These are phyloP conservation scores for Leptographium procerum DNA, from an alignment of 2,329 filamentous ascomycete genomes.

Conservation along the genomic window DNA sequence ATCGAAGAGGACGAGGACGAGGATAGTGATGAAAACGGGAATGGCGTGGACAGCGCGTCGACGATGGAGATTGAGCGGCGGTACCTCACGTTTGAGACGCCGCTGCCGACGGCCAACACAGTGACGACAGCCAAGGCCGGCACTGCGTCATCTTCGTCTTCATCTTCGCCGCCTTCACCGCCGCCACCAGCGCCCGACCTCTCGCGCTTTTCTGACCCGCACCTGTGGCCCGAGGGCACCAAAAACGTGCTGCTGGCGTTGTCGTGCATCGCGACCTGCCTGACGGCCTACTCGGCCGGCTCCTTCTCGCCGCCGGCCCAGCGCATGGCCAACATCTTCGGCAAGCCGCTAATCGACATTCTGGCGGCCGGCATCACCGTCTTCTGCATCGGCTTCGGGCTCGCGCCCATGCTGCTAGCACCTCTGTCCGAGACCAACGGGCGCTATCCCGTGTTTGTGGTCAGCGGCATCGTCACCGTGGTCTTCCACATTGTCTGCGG, in stretches of 20 bases:
- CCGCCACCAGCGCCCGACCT: conserved; percentile 46
- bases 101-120: conserved; percentile 21
- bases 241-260: conserved; percentile 64
- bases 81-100: conserved; percentile 30
- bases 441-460: conserved; percentile 69
- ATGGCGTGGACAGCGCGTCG: background rate
- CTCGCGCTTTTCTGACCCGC: conserved; percentile 55
- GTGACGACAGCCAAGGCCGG: background rate
- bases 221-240: conserved; percentile 56
- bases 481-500: conserved; percentile 62
- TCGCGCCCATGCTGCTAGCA: conserved; percentile 79
- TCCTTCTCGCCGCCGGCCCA: conserved; percentile 60
- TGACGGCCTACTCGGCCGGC: conserved; percentile 73
- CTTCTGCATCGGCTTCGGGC: conserved; percentile 70
- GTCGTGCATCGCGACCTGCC: conserved; percentile 62
- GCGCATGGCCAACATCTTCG: conserved; percentile 55
- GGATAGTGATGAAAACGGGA: background rate
- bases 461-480: conserved; percentile 61
- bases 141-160: too few relatives aligned
- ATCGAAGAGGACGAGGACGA: background rate
- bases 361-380: conserved; percentile 57
- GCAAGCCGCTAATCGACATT: conserved; percentile 55
- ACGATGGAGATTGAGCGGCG: conserved; percentile 22
- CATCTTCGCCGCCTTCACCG: too few relatives aligned
- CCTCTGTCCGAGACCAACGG: conserved; percentile 85